These are phyloP conservation scores for Corrigiola litoralis DNA, from an alignment of 179 eudicot genomes.

Conservation along the genomic window DNA sequence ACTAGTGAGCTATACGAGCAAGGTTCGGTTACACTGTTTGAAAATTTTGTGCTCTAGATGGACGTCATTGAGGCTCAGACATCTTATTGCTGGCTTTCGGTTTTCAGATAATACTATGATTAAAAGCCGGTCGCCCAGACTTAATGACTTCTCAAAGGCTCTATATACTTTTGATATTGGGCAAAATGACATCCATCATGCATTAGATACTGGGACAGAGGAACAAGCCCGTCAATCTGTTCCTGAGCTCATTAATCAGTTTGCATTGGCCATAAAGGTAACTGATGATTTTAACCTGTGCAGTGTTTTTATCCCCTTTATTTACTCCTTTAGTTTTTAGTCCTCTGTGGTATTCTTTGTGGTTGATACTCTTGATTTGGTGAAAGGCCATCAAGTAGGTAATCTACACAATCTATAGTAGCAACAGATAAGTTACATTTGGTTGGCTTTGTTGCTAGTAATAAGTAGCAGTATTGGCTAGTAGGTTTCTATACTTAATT, in stretches of 20 bases:
- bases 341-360: neutral
- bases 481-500: too few relatives aligned
- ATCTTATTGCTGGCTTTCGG: neutral
- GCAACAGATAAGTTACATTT: too few relatives aligned
- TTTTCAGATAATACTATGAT: slow-evolving; percentile 18
- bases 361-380: neutral
- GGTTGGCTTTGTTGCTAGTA: too few relatives aligned
- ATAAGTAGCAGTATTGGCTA: too few relatives aligned
- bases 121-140: slow-evolving; percentile 32
- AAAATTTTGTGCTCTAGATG: neutral
- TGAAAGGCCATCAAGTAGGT: neutral
- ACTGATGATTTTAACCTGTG: neutral
- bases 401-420: neutral
- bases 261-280: slow-evolving; percentile 45
- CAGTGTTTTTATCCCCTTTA: neutral
- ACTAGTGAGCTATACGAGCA: too few relatives aligned
- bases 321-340: neutral
- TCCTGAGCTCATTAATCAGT: slow-evolving; percentile 39
- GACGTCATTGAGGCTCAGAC: neutral
- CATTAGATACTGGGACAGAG: slow-evolving; percentile 21
- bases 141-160: slow-evolving; percentile 42
- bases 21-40: slow-evolving; percentile 13
- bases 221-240: slow-evolving; percentile 37
- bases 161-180: slow-evolving; percentile 61
- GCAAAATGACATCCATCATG: slow-evolving; percentile 55